These are phyloP conservation scores for Termitomyces sp. DNA, from an alignment of 768 basidiomycete genomes.

Conservation along the genomic window DNA sequence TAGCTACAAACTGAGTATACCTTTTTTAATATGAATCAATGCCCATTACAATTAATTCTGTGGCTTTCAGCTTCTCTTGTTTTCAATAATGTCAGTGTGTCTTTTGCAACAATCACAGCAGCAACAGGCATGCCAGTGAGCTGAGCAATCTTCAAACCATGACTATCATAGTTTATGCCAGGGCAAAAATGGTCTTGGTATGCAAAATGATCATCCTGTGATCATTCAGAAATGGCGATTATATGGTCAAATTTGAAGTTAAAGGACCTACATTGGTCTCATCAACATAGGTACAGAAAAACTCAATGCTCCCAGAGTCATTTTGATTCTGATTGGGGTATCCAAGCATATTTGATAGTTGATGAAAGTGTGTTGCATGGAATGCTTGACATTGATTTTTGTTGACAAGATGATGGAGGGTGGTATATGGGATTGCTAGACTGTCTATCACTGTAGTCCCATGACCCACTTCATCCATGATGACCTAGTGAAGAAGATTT, in stretches of 20 bases:
- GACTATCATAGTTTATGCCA: constrained; percentile 88
- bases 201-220: constrained; percentile 71
- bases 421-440: constrained; percentile 89
- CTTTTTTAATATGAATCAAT: not conserved
- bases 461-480: constrained; percentile 99
- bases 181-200: constrained; percentile 80
- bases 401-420: constrained; percentile 75
- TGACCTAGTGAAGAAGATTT: constrained; percentile 54
- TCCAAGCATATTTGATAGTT: constrained; percentile 82
- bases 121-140: constrained; percentile 77
- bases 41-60: not conserved
- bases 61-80: constrained; percentile 15
- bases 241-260: not conserved
- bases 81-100: constrained; percentile 43
- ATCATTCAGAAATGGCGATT: too few relatives aligned
- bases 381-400: constrained; percentile 75
- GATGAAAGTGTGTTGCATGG: constrained; percentile 99
- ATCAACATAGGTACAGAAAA: constrained; percentile 88
- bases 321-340: constrained; percentile 44
- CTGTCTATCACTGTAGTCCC: constrained; percentile 94
- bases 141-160: constrained; percentile 86
- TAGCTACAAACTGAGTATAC: constrained; percentile 9
- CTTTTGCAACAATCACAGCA: constrained; percentile 56
- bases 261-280: constrained; percentile 60
- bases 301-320: constrained; percentile 61